Conservation (phyloP, 305 asterid species). For the Fraxinus platypoda region DNA sequence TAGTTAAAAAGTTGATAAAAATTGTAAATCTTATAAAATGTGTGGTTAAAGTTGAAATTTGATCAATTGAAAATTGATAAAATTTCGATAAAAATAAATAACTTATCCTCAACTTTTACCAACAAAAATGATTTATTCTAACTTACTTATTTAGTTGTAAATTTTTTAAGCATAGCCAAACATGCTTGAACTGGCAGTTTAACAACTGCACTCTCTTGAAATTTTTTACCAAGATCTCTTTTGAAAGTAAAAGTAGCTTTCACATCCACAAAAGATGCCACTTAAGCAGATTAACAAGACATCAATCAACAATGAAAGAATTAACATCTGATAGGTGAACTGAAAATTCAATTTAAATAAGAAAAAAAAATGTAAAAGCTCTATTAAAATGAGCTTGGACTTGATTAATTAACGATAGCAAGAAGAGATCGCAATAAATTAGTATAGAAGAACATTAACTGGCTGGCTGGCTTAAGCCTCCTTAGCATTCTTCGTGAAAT, state of each 20-base stretch:
- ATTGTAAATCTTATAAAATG: too few relatives aligned
- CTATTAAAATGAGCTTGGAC: neutral
- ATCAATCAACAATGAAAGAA: neutral
- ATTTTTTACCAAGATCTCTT: neutral
- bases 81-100: neutral
- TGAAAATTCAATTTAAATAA: neutral
- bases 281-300: neutral
- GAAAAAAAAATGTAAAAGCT: neutral
- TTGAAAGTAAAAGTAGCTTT: neutral
- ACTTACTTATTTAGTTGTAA: neutral
- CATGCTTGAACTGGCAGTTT: neutral
- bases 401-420: neutral
- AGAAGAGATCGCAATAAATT: neutral
- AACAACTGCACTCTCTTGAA: neutral
- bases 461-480: slow-evolving; percentile 21
- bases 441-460: neutral
- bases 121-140: neutral
- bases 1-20: too few relatives aligned
- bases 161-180: neutral
- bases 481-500: slow-evolving; percentile 44
- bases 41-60: too few relatives aligned
- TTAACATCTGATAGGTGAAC: neutral
- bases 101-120: neutral
- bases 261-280: neutral
- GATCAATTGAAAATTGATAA: neutral